Base-by-base conservation (phyloP, 495 filamentous ascomycete genomes). In the Penicillium canariense region DNA sequence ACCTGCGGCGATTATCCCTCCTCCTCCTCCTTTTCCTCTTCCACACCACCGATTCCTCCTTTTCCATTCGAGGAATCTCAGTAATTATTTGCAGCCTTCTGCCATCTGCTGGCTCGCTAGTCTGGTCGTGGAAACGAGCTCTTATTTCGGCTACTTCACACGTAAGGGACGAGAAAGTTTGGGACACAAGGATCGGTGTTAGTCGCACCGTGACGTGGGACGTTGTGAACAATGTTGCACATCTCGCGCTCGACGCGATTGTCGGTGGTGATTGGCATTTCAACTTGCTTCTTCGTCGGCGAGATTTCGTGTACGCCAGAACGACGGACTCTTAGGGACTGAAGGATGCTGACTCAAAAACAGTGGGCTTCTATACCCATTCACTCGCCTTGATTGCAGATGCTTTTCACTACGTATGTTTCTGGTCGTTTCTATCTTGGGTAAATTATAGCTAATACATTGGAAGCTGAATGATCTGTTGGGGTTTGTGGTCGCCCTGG, bases 301-400 rank as follows among this genome's bases (percentile, higher is more conserved):
- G 79, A 81, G 48, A 80, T 80, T 35, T 73, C 77, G 27, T 63
- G 77, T 81, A 53, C 51, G 62, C 48, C 10, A 1, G 18, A 32
- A 51, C 27, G 22, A n/a, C 44, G 27, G 36, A 15, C 10, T 17
- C 25, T 22, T 42, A 25, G n/a, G 12, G 2, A 27, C 12, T 9
- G 22, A 26, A 14, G 5, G 26, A 30, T 38, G 36, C 65, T 63
- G 48, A 69, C 27, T 31, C 10, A 7, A 6, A 15, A n/a, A 10
- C 34, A 77, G 83, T 89, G 46, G 92, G 92, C 22, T 87, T 93
- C 61, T 77, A 83, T 32, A 91, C 91, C 26, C 83, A 87, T 59
- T 96, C 91, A 20, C 81, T 97, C 34, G 91, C 92, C 6, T 70
- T 97, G 52, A 87, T 92, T 59, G 92, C 92, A 15, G 91, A 97